These are phyloP conservation scores for Phascolomyces articulosus DNA, from an alignment of 371 early-diverging fungal genomes.

Conservation along the genomic window DNA sequence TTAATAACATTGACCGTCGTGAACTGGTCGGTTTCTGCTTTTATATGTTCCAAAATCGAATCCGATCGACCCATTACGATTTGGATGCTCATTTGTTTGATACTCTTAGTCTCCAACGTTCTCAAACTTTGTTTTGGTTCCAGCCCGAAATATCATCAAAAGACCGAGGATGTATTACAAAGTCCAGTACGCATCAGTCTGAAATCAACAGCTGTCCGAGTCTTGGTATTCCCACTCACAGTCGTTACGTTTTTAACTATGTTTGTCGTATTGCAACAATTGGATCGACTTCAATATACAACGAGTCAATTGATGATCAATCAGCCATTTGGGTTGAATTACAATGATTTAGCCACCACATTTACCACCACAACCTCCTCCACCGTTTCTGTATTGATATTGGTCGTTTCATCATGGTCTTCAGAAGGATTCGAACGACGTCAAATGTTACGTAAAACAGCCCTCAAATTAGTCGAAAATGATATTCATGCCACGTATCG, in stretches of 20 bases:
- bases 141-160: conserved; percentile 47
- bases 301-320: conserved; percentile 37
- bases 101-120: conserved; percentile 50
- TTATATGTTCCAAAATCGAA: conserved; percentile 46
- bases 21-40: conserved; percentile 54
- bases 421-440: conserved; percentile 42
- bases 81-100: conserved; percentile 54
- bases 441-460: conserved; percentile 47
- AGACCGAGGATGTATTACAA: conserved; percentile 38
- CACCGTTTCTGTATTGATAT: conserved; percentile 30
- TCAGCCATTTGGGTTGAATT: conserved; percentile 28
- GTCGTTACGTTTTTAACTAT: conserved; percentile 54
- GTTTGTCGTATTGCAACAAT: conserved; percentile 51
- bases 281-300: conserved; percentile 48
- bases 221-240: conserved; percentile 53
- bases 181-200: conserved; percentile 34
- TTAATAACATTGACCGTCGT: conserved; percentile 55
- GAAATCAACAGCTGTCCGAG: conserved; percentile 44
- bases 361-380: conserved; percentile 11
- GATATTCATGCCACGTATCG: conserved; percentile 44
- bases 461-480: conserved; percentile 36
- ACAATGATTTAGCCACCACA: conserved; percentile 18
- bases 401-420: conserved; percentile 63
- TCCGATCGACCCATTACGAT: conserved; percentile 52
- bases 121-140: conserved; percentile 56